Base-by-base conservation (phyloP, 768 basidiomycete species). In the Nidula microcarpa region DNA sequence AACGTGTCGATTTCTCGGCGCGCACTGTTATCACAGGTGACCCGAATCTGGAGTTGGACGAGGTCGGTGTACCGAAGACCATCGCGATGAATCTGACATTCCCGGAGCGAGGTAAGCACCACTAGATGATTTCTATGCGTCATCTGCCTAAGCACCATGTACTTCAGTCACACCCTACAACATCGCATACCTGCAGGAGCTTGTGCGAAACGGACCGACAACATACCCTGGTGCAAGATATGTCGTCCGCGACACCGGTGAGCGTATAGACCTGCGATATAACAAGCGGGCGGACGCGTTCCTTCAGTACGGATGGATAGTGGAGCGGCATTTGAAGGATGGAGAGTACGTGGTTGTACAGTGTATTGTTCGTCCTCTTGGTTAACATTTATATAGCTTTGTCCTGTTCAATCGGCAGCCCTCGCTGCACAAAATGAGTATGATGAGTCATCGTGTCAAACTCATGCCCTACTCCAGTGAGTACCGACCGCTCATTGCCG, bases 11-110 rank as follows among this genome's bases (percentile, higher is more conserved):
- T 64, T 98, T 98, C 69, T 99, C 97, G 1, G 97, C 97, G 1
- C 91, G 97, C 54, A 99, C 96, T 14, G 97, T 99, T 62, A 99
- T 99, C 66, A 98, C 97, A 11, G 97, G 97, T 66, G 97, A 98
- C 70, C 97, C 97, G 5, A 98, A 98, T 73, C 65, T 99, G 55
- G 89, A 95, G 62, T 72, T 98, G 60, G 97, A 99, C 58, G 89
- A 99, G 64, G 97, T 99, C 55, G 97, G 97, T 43, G 97, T 99
- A 1, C 97, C 97, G 7, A 84, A 75, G 60, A 91, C 85, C 60
- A 98, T 99, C 51, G 96, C 95, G 1, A 96, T 98, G 92, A 98
- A 94, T 59, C 68, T 99, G 72, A 99, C 97, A 2, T 98, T 86
- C 70, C 97, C 97, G 0, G 97, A 98, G 66, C 81, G 97, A 78